Evolutionary conservation across 495 filamentous ascomycete species (phyloP).

Genomic region (Pyrenula massariospora): DNA sequence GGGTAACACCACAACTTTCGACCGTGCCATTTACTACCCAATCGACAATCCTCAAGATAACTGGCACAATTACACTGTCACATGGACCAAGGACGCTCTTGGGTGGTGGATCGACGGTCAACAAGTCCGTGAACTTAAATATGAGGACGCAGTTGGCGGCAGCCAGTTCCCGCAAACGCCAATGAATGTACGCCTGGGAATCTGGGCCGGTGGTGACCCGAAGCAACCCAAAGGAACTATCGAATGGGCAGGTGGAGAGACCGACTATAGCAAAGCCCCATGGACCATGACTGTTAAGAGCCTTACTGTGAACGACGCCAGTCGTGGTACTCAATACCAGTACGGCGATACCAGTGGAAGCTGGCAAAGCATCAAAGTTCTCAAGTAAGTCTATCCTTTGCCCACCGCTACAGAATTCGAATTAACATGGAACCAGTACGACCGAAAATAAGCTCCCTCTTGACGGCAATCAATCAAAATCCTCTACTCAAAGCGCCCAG

Average conservation of each 20-base stretch:
- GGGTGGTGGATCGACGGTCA: constrained; percentile 71
- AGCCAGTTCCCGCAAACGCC: constrained; percentile 84
- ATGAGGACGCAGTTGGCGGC: constrained; percentile 47
- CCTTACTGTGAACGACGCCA: constrained; percentile 24
- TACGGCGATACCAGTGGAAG: constrained; percentile 25
- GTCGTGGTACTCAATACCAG: constrained; percentile 23
- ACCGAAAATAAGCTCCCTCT: not conserved
- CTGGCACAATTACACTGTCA: constrained; percentile 75
- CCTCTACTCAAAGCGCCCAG: constrained; percentile 27
- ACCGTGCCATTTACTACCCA: constrained; percentile 51
- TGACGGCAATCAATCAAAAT: constrained; percentile 6
- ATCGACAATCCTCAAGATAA: constrained; percentile 51
- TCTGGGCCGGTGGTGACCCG: constrained; percentile 73
- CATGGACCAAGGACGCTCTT: constrained; percentile 66
- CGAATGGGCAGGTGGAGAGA: constrained; percentile 65
- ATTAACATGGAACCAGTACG: not conserved
- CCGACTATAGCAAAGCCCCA: constrained; percentile 53
- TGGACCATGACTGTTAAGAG: constrained; percentile 58
- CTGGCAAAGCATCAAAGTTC: constrained; percentile 23
- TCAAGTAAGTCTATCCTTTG: not conserved
- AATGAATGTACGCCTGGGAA: constrained; percentile 70
- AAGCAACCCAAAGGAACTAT: constrained; percentile 43
- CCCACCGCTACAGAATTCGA: not conserved
- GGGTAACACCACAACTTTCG: constrained; percentile 65
- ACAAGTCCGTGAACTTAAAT: constrained; percentile 55